Conservation (phyloP, 2,329 filamentous ascomycete genomes). For the Cordyceps pruinosa region DNA sequence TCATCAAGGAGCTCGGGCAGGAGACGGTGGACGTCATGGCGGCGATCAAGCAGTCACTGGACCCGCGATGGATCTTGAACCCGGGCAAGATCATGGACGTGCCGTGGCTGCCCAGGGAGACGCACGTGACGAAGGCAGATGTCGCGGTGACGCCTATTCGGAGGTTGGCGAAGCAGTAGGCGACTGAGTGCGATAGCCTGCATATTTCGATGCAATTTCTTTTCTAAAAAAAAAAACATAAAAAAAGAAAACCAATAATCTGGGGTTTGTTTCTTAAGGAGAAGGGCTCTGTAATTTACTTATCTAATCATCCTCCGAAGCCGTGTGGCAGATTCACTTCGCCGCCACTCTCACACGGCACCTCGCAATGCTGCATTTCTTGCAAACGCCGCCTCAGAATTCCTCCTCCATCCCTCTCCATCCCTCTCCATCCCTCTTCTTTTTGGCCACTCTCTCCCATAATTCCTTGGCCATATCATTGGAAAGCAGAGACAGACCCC, state of each 20-base stretch:
- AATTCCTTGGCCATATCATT: not conserved
- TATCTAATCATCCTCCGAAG: not conserved
- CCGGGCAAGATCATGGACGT: constrained; percentile 86
- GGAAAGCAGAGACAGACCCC: not conserved
- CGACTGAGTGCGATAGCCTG: not conserved
- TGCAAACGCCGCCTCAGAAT: not conserved
- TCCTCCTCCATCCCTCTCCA: not conserved
- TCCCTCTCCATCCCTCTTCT: no score
- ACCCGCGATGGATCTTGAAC: constrained; percentile 85
- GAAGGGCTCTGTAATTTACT: not conserved
- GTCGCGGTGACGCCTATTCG: constrained; percentile 21
- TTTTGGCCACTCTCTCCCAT: not conserved
- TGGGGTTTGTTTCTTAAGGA: no score
- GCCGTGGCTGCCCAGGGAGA: constrained; percentile 28
- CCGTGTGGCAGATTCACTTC: not conserved
- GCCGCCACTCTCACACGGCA: not conserved
- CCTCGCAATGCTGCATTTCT: not conserved
- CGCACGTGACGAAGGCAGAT: constrained; percentile 11
- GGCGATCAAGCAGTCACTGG: constrained; percentile 72
- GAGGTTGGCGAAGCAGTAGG: not conserved
- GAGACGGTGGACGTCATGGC: constrained; percentile 82
- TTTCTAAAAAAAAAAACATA: no score
- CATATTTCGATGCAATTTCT: no score
- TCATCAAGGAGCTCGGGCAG: constrained; percentile 70
- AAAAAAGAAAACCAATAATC: no score